Percentiles rank a stretch among this genome's conserved stretches.
These are phyloP conservation scores for Drechslerella dactyloides DNA, from an alignment of 2,329 filamentous ascomycete species.

Conservation along the genomic window DNA sequence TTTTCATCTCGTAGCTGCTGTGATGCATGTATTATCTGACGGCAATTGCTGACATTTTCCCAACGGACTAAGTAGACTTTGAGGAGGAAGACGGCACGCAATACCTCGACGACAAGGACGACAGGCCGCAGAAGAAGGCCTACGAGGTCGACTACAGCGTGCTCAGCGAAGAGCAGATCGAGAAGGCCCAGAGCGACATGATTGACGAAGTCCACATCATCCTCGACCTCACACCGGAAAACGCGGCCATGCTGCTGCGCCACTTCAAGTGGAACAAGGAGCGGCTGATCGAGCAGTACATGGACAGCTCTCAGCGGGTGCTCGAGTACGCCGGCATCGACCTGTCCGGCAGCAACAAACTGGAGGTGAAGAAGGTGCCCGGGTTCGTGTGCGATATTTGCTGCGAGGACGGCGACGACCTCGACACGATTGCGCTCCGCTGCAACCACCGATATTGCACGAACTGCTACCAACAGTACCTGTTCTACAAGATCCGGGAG, in stretches of 20 bases:
- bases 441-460: conserved; percentile 94
- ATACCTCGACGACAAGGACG: conserved; percentile 72
- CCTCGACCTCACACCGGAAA: conserved; percentile 84
- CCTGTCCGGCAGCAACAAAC: conserved; percentile 66
- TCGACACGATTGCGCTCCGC: conserved; percentile 90
- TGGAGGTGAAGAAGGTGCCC: conserved; percentile 69
- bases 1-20: too few species aligned
- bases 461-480: conserved; percentile 88
- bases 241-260: conserved; percentile 85
- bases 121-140: conserved; percentile 73
- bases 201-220: conserved; percentile 91
- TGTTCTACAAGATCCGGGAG: conserved; percentile 89
- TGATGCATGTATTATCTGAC: background rate
- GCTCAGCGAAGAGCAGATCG: conserved; percentile 78
- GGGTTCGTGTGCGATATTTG: conserved; percentile 95
- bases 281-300: conserved; percentile 90
- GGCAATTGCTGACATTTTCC: conserved; percentile 34
- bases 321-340: conserved; percentile 84
- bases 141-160: conserved; percentile 88
- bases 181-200: conserved; percentile 81
- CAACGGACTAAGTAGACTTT: conserved; percentile 61
- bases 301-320: conserved; percentile 82
- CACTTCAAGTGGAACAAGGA: conserved; percentile 97
- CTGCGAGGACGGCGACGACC: conserved; percentile 79
- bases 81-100: conserved; percentile 66